These are phyloP conservation scores for Mycena latifolia DNA, from an alignment of 768 basidiomycete genomes.

Conservation along the genomic window DNA sequence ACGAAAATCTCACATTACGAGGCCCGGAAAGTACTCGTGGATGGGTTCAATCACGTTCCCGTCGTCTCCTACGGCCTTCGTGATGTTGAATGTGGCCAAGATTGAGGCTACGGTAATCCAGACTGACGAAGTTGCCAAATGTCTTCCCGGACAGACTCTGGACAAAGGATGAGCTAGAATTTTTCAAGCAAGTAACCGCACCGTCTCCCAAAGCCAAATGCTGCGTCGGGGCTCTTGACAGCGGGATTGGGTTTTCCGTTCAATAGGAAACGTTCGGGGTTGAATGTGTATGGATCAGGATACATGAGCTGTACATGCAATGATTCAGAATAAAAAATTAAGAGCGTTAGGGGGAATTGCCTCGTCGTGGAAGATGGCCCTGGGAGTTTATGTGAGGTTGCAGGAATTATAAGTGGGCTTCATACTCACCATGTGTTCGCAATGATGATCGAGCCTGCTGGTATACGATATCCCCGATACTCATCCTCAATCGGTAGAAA, in stretches of 20 bases:
- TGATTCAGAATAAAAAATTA: no score
- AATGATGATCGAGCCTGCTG: constrained; percentile 43
- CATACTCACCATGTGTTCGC: constrained; percentile 40
- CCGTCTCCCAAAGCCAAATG: constrained; percentile 43
- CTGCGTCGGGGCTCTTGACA: constrained; percentile 26
- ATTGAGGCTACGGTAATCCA: constrained; percentile 43
- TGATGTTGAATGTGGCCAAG: constrained; percentile 42
- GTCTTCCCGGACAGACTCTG: constrained; percentile 35
- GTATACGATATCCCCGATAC: constrained; percentile 52
- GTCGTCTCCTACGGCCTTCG: constrained; percentile 37
- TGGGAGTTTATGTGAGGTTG: no score
- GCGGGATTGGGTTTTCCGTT: constrained; percentile 38
- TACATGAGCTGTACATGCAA: constrained; percentile 41
- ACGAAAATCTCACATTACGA: background rate
- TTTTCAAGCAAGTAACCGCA: background rate
- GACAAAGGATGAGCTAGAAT: background rate
- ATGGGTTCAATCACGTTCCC: constrained; percentile 37
- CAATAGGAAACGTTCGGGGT: constrained; percentile 51
- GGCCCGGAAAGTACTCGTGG: constrained; percentile 14
- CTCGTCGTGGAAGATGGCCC: background rate
- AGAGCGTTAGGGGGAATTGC: background rate
- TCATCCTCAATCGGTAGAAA: constrained; percentile 45
- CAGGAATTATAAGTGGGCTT: no score
- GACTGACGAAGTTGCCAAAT: constrained; percentile 40
- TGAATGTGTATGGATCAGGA: constrained; percentile 50